phyloP scores from a whole-genome alignment of 768 basidiomycete species.

The Lentinula lateritia region DNA sequence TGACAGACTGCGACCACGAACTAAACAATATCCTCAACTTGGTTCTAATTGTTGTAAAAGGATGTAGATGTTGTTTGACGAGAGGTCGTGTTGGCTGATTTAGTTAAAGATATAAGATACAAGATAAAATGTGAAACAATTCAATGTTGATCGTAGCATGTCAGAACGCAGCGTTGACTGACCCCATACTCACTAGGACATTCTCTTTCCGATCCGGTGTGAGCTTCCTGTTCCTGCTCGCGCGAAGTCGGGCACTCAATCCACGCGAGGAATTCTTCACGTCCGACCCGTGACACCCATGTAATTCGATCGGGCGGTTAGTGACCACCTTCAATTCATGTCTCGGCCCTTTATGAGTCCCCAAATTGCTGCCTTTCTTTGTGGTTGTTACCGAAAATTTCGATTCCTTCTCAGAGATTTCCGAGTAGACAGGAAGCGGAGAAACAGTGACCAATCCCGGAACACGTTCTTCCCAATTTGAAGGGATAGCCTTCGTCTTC shows the following conservation, averaged over 20 bases:
- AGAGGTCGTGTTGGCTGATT: too few relatives aligned
- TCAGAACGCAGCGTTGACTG: not conserved
- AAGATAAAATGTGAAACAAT: not conserved
- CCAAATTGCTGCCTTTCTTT: not conserved
- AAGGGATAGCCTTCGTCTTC: not conserved
- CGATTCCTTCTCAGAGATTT: not conserved
- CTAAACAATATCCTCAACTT: not conserved
- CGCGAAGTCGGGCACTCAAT: not conserved
- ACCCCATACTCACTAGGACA: not conserved
- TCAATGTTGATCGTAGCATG: not conserved
- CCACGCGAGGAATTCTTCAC: not conserved
- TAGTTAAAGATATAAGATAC: too few relatives aligned
- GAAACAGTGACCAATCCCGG: not conserved
- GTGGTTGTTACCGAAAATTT: not conserved
- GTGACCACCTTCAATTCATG: not conserved
- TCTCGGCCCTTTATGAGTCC: not conserved
- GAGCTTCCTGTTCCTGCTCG: not conserved
- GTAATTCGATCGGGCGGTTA: not conserved
- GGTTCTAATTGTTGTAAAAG: too few relatives aligned
- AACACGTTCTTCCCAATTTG: not conserved
- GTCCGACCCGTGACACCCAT: not conserved
- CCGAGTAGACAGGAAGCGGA: not conserved
- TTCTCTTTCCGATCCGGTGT: conserved; percentile 1
- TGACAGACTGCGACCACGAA: not conserved
- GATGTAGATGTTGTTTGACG: too few relatives aligned